Percentiles rank a stretch among this genome's conserved stretches.
These are phyloP conservation scores for Lupinus albus DNA, from an alignment of 306 rosid species.

Conservation along the genomic window DNA sequence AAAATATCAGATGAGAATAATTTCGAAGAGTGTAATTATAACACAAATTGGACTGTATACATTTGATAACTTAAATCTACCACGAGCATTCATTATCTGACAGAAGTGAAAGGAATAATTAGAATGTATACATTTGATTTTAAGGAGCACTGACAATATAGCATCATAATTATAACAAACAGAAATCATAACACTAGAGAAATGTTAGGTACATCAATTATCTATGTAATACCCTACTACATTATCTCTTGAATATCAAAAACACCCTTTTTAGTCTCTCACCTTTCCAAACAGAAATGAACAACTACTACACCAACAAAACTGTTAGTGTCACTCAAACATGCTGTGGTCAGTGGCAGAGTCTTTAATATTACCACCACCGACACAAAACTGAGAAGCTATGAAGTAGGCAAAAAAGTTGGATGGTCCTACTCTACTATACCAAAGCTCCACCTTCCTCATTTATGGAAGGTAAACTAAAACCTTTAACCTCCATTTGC, in stretches of 20 bases:
- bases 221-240: slow-evolving; percentile 41
- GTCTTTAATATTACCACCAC: slow-evolving; percentile 61
- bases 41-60: too few species aligned
- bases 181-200: slow-evolving; percentile 43
- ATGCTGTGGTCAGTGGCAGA: slow-evolving; percentile 46
- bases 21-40: neutral
- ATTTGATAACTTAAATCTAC: slow-evolving; percentile 30
- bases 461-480: slow-evolving; percentile 72
- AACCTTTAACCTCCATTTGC: slow-evolving; percentile 84
- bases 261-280: slow-evolving; percentile 20
- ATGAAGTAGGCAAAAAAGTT: slow-evolving; percentile 49
- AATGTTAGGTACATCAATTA: slow-evolving; percentile 49
- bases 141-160: slow-evolving; percentile 7
- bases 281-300: slow-evolving; percentile 43
- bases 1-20: neutral
- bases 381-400: slow-evolving; percentile 41
- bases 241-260: slow-evolving; percentile 41
- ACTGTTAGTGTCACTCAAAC: slow-evolving; percentile 57
- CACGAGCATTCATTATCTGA: neutral
- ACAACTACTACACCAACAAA: slow-evolving; percentile 45
- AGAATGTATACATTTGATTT: neutral
- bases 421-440: slow-evolving; percentile 43
- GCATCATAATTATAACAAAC: slow-evolving; percentile 41
- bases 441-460: slow-evolving; percentile 61
- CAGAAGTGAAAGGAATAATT: neutral